phyloP scores from a whole-genome alignment of 2,329 filamentous ascomycete species.

The Rhinocladiella mackenziei region DNA sequence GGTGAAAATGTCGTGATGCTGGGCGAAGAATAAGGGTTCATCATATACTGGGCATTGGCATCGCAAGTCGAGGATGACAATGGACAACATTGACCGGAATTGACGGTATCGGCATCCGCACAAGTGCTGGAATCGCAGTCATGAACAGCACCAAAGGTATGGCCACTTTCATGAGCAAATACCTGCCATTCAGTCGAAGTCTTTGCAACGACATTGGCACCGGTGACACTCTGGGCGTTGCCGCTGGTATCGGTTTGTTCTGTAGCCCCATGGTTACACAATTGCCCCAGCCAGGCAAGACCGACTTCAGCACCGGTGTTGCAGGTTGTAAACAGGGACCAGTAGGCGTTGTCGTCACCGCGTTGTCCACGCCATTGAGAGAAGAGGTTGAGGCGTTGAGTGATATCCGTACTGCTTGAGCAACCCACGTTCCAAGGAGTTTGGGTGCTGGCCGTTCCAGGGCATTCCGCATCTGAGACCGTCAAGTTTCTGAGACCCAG shows the following conservation, averaged over 20 bases:
- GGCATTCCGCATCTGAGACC: conserved; percentile 70
- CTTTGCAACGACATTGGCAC: conserved; percentile 83
- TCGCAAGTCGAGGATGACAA: conserved; percentile 65
- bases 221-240: conserved; percentile 66
- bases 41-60: conserved; percentile 76
- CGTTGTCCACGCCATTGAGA: conserved; percentile 79
- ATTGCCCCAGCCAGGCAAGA: conserved; percentile 86
- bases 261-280: conserved; percentile 63
- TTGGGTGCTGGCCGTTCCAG: conserved; percentile 60
- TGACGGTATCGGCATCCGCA: conserved; percentile 55
- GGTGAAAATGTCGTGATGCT: conserved; percentile 77
- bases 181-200: conserved; percentile 90
- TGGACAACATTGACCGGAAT: conserved; percentile 73
- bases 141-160: conserved; percentile 94
- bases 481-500: conserved; percentile 84
- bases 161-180: conserved; percentile 88
- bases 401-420: conserved; percentile 58
- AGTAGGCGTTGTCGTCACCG: conserved; percentile 80
- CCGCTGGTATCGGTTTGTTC: conserved; percentile 49
- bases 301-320: conserved; percentile 80
- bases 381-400: conserved; percentile 77
- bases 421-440: conserved; percentile 85
- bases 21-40: conserved; percentile 83
- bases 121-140: conserved; percentile 76
- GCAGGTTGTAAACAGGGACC: conserved; percentile 82